A percentile compares a stretch with the other conserved stretches of the same genome.
These are phyloP conservation scores for Xanthoconium purpureum DNA, from an alignment of 768 basidiomycete genomes.

Conservation along the genomic window DNA sequence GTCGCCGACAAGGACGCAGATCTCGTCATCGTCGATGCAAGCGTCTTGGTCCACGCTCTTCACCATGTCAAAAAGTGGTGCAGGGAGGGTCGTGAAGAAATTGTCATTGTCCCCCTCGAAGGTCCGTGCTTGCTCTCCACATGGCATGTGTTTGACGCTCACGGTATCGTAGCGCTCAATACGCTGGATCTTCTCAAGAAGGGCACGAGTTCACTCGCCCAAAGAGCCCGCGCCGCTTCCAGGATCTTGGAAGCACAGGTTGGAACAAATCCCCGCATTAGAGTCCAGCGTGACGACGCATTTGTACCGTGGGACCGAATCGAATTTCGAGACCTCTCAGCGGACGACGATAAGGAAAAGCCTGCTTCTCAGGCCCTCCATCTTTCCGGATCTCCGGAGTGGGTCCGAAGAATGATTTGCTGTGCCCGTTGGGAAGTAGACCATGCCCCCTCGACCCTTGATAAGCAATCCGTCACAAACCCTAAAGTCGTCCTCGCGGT, in stretches of 20 bases:
- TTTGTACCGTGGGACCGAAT: constrained; percentile 82
- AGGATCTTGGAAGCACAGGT: constrained; percentile 87
- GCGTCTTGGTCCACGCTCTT: constrained; percentile 74
- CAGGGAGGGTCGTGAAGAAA: constrained; percentile 69
- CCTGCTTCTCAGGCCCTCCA: constrained; percentile 22
- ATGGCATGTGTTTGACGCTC: constrained; percentile 3
- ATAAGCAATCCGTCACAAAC: constrained; percentile 19
- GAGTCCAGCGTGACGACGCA: constrained; percentile 79
- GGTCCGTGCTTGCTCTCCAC: constrained; percentile 45
- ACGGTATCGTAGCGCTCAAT: constrained; percentile 62
- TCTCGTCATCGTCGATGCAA: constrained; percentile 75
- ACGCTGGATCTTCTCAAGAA: constrained; percentile 93
- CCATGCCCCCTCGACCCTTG: constrained; percentile 39
- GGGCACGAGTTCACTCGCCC: constrained; percentile 72
- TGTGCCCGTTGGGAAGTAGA: constrained; percentile 76
- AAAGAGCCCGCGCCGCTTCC: constrained; percentile 82
- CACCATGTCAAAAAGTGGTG: constrained; percentile 83
- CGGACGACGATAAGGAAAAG: constrained; percentile 25
- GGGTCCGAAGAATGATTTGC: constrained; percentile 81
- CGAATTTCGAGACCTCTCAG: constrained; percentile 41
- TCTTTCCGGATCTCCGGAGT: constrained; percentile 61
- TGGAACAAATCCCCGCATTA: constrained; percentile 75
- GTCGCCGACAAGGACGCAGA: constrained; percentile 61
- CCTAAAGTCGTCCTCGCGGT: constrained; percentile 66
- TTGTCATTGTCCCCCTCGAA: constrained; percentile 84